Base-by-base conservation (phyloP, 129 eudicot genomes). In the Lactuca saligna region DNA sequence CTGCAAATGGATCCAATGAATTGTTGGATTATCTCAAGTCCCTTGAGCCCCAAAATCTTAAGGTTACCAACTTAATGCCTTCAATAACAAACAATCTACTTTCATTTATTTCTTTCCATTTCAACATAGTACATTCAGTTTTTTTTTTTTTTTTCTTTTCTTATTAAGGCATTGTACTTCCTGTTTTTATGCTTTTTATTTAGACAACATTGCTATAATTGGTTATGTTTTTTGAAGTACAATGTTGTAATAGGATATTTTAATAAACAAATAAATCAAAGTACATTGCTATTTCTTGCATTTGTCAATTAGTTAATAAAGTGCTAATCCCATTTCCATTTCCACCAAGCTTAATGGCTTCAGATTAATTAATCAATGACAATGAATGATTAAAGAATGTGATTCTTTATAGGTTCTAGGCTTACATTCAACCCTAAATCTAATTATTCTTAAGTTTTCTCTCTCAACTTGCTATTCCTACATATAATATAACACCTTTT, bases 21-120 rank as follows among this genome's bases (percentile, higher is more conserved):
- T 65, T 93, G 64, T 72, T 93, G 86, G 98, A 89, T 55, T 93
- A 86, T 81, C 85, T 93, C 55, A 93, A 89, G 85, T 70, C 98
- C 62, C 90, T 93, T 6, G 98, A 93, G 78, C 98, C 98, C 64
- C 98, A 93, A 81, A 93, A 93, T 82, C 76, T 93, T 65, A 86
- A 93, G 97, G 98, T 93, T 34, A 74, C 90, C 57, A 70, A 29
- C 44, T 38, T 50, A 56, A 35, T 35, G 6, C 6, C 1, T 25
- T 25, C 29, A 25, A 25, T 25, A 25, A 25, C 29, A 25, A 25
- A 25, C 29, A 25, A 25, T 25, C 29, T 25, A 25, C 29, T 25
- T 25, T 25, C 29, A 25, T 25, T 0, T 25, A 25, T 25, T 25
- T 25, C 29, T 25, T 25, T 25, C 29, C 29, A 25, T 25, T 25